These are phyloP conservation scores for Seiridium unicorne DNA, from an alignment of 2,329 filamentous ascomycete genomes.

Conservation along the genomic window DNA sequence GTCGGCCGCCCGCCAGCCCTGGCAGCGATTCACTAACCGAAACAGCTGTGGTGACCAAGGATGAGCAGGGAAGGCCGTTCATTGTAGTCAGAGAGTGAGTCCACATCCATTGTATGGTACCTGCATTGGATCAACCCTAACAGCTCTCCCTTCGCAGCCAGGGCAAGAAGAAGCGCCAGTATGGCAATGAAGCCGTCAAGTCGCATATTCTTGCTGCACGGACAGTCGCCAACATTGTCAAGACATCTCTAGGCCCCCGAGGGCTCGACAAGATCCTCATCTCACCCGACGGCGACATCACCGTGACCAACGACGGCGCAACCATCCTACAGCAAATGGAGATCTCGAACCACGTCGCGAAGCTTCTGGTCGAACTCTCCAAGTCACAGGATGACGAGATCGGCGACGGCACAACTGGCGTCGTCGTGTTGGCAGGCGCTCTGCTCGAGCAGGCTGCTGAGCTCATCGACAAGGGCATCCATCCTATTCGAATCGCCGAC, in stretches of 20 bases:
- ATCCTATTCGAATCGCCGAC: slow-evolving; percentile 97
- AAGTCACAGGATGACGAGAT: slow-evolving; percentile 99
- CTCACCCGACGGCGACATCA: slow-evolving; percentile 97
- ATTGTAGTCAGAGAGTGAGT: slow-evolving; percentile 96
- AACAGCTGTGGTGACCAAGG: slow-evolving; percentile 77
- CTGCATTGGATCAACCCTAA: background rate
- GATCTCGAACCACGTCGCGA: slow-evolving; percentile 96
- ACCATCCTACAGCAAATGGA: slow-evolving; percentile 99
- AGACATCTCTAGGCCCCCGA: slow-evolving; percentile 91
- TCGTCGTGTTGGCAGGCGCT: slow-evolving; percentile 92
- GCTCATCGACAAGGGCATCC: slow-evolving; percentile 99
- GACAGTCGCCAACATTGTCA: slow-evolving; percentile 95
- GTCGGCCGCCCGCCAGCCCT: slow-evolving; percentile 14
- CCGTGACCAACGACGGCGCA: slow-evolving; percentile 97
- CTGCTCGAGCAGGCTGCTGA: slow-evolving; percentile 95
- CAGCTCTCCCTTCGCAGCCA: slow-evolving; percentile 57
- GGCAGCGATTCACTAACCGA: slow-evolving; percentile 15
- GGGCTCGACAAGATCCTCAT: slow-evolving; percentile 99
- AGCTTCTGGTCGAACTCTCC: slow-evolving; percentile 92
- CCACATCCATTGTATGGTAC: slow-evolving; percentile 14
- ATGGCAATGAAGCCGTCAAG: slow-evolving; percentile 96
- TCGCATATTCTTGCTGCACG: slow-evolving; percentile 95
- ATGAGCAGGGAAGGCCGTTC: slow-evolving; percentile 95
- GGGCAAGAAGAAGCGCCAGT: slow-evolving; percentile 95
- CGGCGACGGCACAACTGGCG: slow-evolving; percentile 95